A percentile compares a stretch with the other conserved stretches of the same genome.
These are phyloP conservation scores for Claviceps sp. DNA, from an alignment of 2,329 filamentous ascomycete genomes.

Conservation along the genomic window DNA sequence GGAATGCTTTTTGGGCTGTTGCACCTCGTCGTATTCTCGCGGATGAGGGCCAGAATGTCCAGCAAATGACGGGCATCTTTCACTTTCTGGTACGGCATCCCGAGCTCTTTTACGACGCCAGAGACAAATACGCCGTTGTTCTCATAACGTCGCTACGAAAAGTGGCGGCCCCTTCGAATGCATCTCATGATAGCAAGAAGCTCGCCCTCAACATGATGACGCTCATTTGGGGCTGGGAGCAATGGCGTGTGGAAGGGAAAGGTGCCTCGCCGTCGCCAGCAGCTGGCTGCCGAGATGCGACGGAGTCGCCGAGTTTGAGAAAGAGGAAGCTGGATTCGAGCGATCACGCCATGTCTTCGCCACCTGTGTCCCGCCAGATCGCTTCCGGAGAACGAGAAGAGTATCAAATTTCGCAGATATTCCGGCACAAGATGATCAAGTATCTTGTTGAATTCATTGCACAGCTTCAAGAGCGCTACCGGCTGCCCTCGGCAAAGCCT, in stretches of 20 bases:
- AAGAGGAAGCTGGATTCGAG: constrained; percentile 63
- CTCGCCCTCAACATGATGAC: constrained; percentile 82
- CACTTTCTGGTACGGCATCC: constrained; percentile 90
- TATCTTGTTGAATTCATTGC: constrained; percentile 95
- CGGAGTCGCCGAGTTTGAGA: constrained; percentile 58
- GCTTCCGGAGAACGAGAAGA: constrained; percentile 42
- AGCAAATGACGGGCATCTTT: constrained; percentile 95
- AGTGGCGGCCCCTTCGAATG: constrained; percentile 68
- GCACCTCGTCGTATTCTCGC: constrained; percentile 81
- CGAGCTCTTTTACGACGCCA: constrained; percentile 84
- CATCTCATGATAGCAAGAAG: constrained; percentile 84
- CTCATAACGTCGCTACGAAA: constrained; percentile 85
- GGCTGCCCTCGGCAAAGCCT: constrained; percentile 56
- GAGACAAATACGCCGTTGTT: constrained; percentile 78
- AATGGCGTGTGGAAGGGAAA: constrained; percentile 59
- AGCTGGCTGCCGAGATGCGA: constrained; percentile 25
- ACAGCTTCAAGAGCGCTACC: constrained; percentile 73
- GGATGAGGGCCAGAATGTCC: constrained; percentile 87
- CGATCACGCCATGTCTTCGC: constrained; percentile 38
- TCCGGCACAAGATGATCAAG: constrained; percentile 74
- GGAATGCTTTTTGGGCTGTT: constrained; percentile 75
- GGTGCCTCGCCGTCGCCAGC: constrained; percentile 12
- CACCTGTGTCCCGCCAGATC: constrained; percentile 31
- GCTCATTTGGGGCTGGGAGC: constrained; percentile 86
- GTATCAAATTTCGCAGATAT: constrained; percentile 52